Conservation (phyloP, 148 eudicot genomes). For the Amaranthus hypochondriacus region DNA sequence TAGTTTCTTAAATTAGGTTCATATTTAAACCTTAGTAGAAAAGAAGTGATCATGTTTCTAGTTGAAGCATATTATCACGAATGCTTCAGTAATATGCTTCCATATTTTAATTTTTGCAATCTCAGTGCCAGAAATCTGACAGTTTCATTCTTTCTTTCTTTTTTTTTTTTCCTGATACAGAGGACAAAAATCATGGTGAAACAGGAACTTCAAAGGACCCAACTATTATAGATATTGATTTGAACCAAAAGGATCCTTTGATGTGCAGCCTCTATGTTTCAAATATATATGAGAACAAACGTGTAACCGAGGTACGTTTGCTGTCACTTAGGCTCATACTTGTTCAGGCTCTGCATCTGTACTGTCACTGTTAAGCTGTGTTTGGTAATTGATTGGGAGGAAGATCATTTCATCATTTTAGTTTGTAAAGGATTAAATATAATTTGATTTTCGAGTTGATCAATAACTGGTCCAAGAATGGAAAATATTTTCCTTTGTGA, state of each 20-base stretch:
- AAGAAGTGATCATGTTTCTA: background rate
- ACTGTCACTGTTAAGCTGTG: background rate
- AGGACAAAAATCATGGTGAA: slow-evolving; percentile 25
- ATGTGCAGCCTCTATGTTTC: slow-evolving; percentile 78
- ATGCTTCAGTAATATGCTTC: background rate
- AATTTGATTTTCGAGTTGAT: no score
- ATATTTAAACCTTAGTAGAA: background rate
- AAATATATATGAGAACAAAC: slow-evolving; percentile 50
- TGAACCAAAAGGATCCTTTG: slow-evolving; percentile 64
- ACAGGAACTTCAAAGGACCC: slow-evolving; percentile 33
- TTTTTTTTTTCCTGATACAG: slow-evolving; percentile 34
- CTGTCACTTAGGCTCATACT: slow-evolving; percentile 2
- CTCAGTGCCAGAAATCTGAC: background rate
- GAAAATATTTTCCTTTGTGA: no score
- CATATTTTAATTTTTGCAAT: background rate
- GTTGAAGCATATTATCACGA: background rate
- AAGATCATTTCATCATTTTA: no score
- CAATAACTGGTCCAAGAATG: no score
- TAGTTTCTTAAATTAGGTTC: background rate
- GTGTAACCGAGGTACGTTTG: slow-evolving; percentile 57
- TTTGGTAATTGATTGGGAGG: no score
- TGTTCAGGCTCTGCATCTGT: background rate
- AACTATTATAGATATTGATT: slow-evolving; percentile 57
- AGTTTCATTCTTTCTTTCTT: slow-evolving; percentile 4
- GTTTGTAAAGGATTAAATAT: no score